phyloP scores from a whole-genome alignment of 2,329 filamentous ascomycete genomes.

The Cryphonectria carpinicola region DNA sequence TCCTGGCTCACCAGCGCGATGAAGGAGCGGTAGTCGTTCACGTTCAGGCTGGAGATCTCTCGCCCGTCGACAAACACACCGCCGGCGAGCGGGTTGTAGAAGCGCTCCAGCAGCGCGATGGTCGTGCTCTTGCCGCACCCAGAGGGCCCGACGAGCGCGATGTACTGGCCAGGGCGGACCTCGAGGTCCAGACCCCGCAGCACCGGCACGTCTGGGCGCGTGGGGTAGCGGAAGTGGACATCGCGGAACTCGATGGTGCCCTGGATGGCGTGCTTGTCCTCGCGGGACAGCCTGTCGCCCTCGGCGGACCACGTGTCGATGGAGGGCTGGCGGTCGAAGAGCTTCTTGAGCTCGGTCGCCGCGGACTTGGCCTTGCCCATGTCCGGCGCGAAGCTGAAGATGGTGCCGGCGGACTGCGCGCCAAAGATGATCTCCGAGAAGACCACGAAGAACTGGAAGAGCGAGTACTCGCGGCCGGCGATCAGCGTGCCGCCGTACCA shows the following conservation, averaged over 20 bases:
- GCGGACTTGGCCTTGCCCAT: conserved; percentile 93
- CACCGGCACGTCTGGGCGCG: conserved; percentile 87
- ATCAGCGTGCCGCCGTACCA: conserved; percentile 88
- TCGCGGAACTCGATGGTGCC: conserved; percentile 87
- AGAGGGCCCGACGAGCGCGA: conserved; percentile 90
- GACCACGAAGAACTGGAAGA: conserved; percentile 91
- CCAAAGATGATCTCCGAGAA: conserved; percentile 90
- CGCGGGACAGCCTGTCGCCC: conserved; percentile 59
- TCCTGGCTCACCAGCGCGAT: conserved; percentile 93
- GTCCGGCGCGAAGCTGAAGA: conserved; percentile 88
- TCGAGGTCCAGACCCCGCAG: conserved; percentile 79
- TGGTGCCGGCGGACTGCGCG: conserved; percentile 85
- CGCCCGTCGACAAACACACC: conserved; percentile 80
- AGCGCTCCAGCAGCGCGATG: conserved; percentile 88
- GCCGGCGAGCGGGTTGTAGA: conserved; percentile 87
- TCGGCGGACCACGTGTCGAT: conserved; percentile 82
- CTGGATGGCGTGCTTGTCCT: conserved; percentile 56
- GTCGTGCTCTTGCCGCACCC: conserved; percentile 95
- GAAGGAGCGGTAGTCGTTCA: conserved; percentile 82
- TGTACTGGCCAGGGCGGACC: conserved; percentile 78
- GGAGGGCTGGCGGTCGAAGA: conserved; percentile 80
- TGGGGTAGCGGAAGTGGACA: conserved; percentile 94
- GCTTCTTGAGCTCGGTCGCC: conserved; percentile 75
- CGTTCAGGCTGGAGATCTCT: conserved; percentile 79
- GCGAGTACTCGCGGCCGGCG: conserved; percentile 68